phyloP scores from a whole-genome alignment of 2,329 filamentous ascomycete genomes.

The Bertia moriformis region DNA sequence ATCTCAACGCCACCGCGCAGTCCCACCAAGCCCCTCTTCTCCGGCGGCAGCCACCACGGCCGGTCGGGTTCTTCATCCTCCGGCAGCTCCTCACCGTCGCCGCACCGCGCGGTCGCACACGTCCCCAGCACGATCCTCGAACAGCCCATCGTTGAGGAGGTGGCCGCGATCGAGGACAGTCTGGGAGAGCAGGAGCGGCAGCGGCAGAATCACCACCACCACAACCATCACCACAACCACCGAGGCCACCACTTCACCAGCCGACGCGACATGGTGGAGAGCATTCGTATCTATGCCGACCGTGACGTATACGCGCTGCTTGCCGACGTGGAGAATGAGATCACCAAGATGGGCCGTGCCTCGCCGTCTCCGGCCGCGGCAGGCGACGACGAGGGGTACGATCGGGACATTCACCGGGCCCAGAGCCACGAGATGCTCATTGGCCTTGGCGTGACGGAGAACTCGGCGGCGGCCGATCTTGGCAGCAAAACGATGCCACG shows the following conservation, averaged over 20 bases:
- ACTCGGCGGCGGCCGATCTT: too few relatives aligned
- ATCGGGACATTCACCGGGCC: constrained; percentile 27
- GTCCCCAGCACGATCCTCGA: constrained; percentile 41
- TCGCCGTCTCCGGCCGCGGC: constrained; percentile 12
- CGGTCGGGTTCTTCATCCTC: constrained; percentile 17
- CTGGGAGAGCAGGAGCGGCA: constrained; percentile 2
- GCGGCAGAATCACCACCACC: constrained; percentile 8
- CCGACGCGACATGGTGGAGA: constrained; percentile 48
- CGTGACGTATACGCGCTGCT: constrained; percentile 53
- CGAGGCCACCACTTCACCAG: constrained; percentile 12
- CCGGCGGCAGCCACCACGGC: too few relatives aligned
- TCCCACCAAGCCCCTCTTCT: constrained; percentile 30
- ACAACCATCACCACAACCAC: constrained; percentile 3
- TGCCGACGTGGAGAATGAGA: constrained; percentile 50
- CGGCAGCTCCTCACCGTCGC: constrained; percentile 2
- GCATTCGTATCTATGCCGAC: constrained; percentile 55
- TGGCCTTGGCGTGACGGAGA: constrained; percentile 11
- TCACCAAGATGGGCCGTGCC: constrained; percentile 31
- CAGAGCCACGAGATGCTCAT: constrained; percentile 35
- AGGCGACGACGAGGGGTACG: constrained; percentile 16
- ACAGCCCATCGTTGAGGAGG: constrained; percentile 28
- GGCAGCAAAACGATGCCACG: too few relatives aligned
- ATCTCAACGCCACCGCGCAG: constrained; percentile 41
- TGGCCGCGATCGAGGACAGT: constrained; percentile 11
- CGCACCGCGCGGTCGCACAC: constrained; percentile 33